Conservation (phyloP, 208 protist species). For the Leishmania braziliensis region DNA sequence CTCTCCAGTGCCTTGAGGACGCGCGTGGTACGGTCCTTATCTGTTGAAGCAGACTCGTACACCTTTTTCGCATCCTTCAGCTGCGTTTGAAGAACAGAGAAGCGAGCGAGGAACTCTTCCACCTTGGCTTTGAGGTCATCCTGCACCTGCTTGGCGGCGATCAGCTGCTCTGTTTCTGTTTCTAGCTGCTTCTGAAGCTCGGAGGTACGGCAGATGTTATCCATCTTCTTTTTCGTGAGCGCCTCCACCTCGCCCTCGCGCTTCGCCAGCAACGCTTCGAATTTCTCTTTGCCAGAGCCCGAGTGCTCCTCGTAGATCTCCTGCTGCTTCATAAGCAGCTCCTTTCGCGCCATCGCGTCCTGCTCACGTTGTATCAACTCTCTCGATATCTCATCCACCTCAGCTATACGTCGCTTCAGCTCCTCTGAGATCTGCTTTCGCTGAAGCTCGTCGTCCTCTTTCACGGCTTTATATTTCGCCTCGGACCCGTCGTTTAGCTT, state of each 20-base stretch:
- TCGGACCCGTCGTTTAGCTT: conserved; percentile 50
- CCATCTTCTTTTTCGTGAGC: conserved; percentile 42
- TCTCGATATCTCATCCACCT: conserved; percentile 43
- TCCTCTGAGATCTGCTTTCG: conserved; percentile 41
- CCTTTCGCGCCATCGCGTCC: conserved; percentile 37
- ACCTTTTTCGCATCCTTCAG: conserved; percentile 52
- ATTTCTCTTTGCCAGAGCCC: conserved; percentile 46
- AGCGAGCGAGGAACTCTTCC: conserved; percentile 46
- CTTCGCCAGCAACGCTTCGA: conserved; percentile 46
- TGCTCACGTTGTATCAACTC: conserved; percentile 47
- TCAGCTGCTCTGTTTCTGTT: conserved; percentile 35
- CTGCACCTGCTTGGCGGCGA: conserved; percentile 30
- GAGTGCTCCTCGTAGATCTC: conserved; percentile 64
- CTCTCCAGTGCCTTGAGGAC: conserved; percentile 50
- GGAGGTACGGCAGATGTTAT: conserved; percentile 36
- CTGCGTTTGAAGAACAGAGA: conserved; percentile 51
- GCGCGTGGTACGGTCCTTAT: conserved; percentile 52
- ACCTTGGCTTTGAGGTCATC: conserved; percentile 46
- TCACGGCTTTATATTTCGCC: conserved; percentile 44
- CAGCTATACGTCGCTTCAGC: conserved; percentile 46
- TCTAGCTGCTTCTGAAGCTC: conserved; percentile 47
- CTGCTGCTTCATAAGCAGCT: conserved; percentile 51
- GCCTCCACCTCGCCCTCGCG: conserved; percentile 54
- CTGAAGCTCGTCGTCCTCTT: conserved; percentile 47
- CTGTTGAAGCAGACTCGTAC: conserved; percentile 57